phyloP scores from a whole-genome alignment of 139 green algal species.

The Gonium pectorale region DNA sequence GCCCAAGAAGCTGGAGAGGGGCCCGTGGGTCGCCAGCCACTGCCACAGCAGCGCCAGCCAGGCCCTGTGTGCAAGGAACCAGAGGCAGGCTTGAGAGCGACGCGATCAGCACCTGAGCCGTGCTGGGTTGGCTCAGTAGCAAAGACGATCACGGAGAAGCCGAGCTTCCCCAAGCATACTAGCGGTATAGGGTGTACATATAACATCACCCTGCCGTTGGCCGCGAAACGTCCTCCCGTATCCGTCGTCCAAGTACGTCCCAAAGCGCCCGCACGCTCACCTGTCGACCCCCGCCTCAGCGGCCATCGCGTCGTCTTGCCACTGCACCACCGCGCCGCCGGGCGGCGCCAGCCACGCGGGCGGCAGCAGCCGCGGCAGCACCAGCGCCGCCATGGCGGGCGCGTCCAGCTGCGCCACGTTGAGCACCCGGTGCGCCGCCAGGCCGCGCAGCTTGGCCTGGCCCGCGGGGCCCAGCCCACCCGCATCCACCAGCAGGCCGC shows the following conservation, averaged over 20 bases:
- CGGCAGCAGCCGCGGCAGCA: constrained; percentile 57
- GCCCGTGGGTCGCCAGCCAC: constrained; percentile 45
- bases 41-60: constrained; percentile 65
- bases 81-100: too few species aligned
- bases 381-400: constrained; percentile 19
- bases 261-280: background rate
- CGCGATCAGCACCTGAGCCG: too few species aligned
- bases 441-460: constrained; percentile 43
- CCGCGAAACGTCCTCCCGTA: background rate
- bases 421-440: constrained; percentile 32
- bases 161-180: too few species aligned
- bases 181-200: too few species aligned
- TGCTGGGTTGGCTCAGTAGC: too few species aligned
- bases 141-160: too few species aligned
- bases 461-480: constrained; percentile 18
- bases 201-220: too few species aligned
- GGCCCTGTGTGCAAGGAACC: constrained; percentile 35
- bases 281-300: background rate
- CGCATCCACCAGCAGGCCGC: constrained; percentile 53
- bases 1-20: constrained; percentile 13
- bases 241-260: background rate
- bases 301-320: background rate
- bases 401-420: constrained; percentile 50
- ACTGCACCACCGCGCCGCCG: background rate
- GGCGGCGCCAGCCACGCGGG: constrained; percentile 8